Base-by-base conservation (phyloP, 2,329 filamentous ascomycete species). In the Sporothrix phasma region DNA sequence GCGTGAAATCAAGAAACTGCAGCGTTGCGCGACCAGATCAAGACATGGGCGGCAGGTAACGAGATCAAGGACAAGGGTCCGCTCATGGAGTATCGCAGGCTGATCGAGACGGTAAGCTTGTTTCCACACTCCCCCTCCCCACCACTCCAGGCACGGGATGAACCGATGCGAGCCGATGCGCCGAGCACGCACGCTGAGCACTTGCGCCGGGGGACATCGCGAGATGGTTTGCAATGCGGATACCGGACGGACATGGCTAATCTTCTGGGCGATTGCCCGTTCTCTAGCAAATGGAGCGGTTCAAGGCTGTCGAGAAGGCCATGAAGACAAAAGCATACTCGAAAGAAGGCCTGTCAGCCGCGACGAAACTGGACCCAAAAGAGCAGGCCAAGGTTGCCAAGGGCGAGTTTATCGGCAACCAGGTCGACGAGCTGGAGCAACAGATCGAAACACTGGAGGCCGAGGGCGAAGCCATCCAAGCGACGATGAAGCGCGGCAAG, bases 271-370 rank as follows among this genome's bases (percentile, higher is more conserved):
- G n/a, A n/a, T 24, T 31, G 6, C 39, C 17, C n/a, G 5, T 13
- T 17, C 54, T 19, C 2, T 49, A 94, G 90, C 88, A 93, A 89
- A 99, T 99, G 94, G 94, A 99, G 79, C 92, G 91, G 72, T 99
- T 99, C 84, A 99, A 99, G 80, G 93, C 92, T n/a, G 94, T 99
- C 62, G 94, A 99, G 77, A 99, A 99, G 81, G 94, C 96, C 73
- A 97, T 99, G 94, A 99, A 99, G 82, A 99, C 94, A 64, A 99
- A 99, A 77, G 94, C 94, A 67, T 99, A 96, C 78, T 97, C 94
- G 67, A 97, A 99, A 81, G 94, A 97, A 77, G 94, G 94, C 51
- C 79, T 99, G 69, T 94, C 90, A 68, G 90, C 93, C 61, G 91
- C 92, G 29, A 88, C 91, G 60, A 95, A 96, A 76, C 83, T 97